Evolutionary conservation across 768 basidiomycete species (phyloP).

Genomic region (Boletus rex-veris): DNA sequence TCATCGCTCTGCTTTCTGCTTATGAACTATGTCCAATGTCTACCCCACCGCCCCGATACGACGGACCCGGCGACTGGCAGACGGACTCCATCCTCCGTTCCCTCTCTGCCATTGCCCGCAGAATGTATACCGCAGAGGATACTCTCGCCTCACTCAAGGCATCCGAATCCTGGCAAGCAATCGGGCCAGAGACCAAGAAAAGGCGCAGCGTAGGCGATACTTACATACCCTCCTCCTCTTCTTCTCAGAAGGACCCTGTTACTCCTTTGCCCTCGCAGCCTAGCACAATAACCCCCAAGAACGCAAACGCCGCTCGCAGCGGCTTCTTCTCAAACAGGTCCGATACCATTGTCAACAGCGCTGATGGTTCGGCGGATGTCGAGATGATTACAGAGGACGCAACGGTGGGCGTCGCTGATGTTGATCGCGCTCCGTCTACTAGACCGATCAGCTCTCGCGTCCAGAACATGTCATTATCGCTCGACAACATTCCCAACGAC

Average conservation of each 20-base stretch:
- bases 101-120: conserved; percentile 45
- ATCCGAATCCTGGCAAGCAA: conserved; percentile 30
- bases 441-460: conserved; percentile 29
- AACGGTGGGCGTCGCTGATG: conserved; percentile 25
- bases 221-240: conserved; percentile 30
- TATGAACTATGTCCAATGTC: conserved; percentile 54
- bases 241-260: conserved; percentile 27
- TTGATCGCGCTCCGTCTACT: conserved; percentile 18
- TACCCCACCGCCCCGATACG: conserved; percentile 50
- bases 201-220: conserved; percentile 38
- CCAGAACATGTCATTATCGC: conserved; percentile 48
- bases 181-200: conserved; percentile 45
- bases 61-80: conserved; percentile 56
- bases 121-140: conserved; percentile 58
- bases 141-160: conserved; percentile 39
- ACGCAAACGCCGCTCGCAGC: conserved; percentile 3
- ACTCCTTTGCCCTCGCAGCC: conserved; percentile 24
- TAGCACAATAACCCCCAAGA: conserved; percentile 19
- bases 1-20: conserved; percentile 54
- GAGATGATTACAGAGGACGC: conserved; percentile 28
- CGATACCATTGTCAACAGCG: conserved; percentile 14
- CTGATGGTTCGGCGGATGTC: conserved; percentile 21
- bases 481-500: conserved; percentile 44
- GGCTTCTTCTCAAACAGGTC: conserved; percentile 26
- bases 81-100: conserved; percentile 55